These are phyloP conservation scores for Agroathelia rolfsii DNA, from an alignment of 1,284 basidiomycete genomes.

Conservation along the genomic window DNA sequence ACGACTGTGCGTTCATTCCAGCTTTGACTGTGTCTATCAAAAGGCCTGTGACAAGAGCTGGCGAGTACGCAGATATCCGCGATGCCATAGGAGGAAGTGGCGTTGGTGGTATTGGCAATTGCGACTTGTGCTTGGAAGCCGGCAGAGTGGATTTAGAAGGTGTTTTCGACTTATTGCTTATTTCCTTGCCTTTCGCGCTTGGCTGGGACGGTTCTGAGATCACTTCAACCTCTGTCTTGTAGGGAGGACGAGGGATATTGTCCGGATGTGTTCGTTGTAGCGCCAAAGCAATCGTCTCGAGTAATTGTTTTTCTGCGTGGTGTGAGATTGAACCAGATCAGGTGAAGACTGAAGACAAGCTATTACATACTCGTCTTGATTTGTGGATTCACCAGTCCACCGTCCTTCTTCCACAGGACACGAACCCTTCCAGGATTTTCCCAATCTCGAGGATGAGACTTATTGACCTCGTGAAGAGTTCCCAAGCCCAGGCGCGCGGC, in stretches of 20 bases:
- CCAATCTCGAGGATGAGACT: constrained; percentile 92
- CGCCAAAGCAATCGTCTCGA: constrained; percentile 66
- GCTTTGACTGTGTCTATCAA: constrained; percentile 72
- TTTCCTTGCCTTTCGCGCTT: too few species aligned
- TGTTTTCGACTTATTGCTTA: too few species aligned
- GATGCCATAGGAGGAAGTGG: constrained; percentile 43
- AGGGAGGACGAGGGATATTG: constrained; percentile 61
- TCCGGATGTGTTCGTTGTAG: constrained; percentile 70
- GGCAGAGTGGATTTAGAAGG: too few species aligned
- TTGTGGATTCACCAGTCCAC: constrained; percentile 55
- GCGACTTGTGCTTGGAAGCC: constrained; percentile 11
- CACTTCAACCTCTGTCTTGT: too few species aligned
- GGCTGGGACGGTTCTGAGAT: too few species aligned
- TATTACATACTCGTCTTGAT: constrained; percentile 70
- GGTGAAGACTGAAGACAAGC: too few species aligned
- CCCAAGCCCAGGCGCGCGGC: constrained; percentile 68
- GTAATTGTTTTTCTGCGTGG: constrained; percentile 79
- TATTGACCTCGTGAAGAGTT: constrained; percentile 80
- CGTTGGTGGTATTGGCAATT: constrained; percentile 38
- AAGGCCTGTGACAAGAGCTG: constrained; percentile 61
- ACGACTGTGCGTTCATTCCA: constrained; percentile 62
- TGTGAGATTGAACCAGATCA: too few species aligned
- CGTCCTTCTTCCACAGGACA: constrained; percentile 83
- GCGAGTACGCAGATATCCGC: constrained; percentile 56
- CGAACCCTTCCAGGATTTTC: constrained; percentile 91